A percentile compares a stretch with the other conserved stretches of the same genome.
Evolutionary conservation across 768 basidiomycete species (phyloP).

Genomic region (Pilatotrama ljubarskyi): DNA sequence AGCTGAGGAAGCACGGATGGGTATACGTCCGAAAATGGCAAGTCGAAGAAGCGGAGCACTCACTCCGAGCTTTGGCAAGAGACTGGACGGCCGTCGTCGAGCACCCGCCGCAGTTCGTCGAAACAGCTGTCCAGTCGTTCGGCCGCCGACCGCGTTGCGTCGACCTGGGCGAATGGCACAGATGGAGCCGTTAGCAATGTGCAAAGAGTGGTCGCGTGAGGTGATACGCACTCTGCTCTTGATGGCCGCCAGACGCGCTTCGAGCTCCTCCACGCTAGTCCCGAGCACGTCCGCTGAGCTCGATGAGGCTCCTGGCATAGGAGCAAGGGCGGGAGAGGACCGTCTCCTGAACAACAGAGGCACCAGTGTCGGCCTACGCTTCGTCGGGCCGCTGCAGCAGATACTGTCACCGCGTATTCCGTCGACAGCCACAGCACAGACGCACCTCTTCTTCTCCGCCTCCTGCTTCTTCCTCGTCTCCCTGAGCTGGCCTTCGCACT

Average conservation of each 20-base stretch:
- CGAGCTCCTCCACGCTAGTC: slow-evolving; percentile 9
- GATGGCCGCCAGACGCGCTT: slow-evolving; percentile 4
- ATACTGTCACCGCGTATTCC: background rate
- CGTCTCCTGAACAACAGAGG: slow-evolving; percentile 6
- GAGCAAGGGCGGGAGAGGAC: background rate
- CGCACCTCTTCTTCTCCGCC: slow-evolving; percentile 8
- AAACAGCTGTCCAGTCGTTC: slow-evolving; percentile 20
- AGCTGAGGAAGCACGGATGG: background rate
- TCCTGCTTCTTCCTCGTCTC: slow-evolving; percentile 9
- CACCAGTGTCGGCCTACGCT: slow-evolving; percentile 12
- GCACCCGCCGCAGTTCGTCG: slow-evolving; percentile 14
- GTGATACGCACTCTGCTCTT: slow-evolving; percentile 12
- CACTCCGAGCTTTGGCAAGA: slow-evolving; percentile 20
- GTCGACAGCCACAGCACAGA: background rate
- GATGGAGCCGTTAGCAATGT: background rate
- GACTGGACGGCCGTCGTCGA: slow-evolving; percentile 19
- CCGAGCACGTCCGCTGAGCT: background rate
- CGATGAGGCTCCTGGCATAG: background rate
- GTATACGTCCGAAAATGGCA: background rate
- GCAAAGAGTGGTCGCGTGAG: background rate
- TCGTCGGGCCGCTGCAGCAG: background rate
- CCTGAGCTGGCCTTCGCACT: slow-evolving; percentile 15
- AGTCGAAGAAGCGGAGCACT: background rate
- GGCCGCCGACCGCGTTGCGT: slow-evolving; percentile 3
- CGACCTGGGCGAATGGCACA: slow-evolving; percentile 4